Evolutionary conservation across 805 yeast species (phyloP), one percentile per base, ranked within the genome.

Genomic region (Lachancea nothofagi): DNA sequence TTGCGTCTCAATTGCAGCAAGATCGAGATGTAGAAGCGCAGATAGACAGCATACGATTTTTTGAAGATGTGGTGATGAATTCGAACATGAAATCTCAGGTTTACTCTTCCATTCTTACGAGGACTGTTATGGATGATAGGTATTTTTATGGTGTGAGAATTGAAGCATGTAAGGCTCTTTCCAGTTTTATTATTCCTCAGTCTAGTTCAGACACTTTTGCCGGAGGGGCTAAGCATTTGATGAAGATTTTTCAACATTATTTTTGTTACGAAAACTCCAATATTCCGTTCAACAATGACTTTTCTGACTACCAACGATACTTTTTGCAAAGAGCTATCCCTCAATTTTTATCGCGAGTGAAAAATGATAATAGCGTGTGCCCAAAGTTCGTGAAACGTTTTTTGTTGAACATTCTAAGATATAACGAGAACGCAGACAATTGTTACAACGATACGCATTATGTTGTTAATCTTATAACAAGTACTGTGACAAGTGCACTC

Each of bases 11-110:
- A 55, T 65, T 93, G 22, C 93, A 85, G 50, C 95, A 88, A 56
- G 99, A 93, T 62, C 67, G 96, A 46, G 99, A 93, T 55, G 94
- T 93, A 14, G 96, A 88, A 45, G 98, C 99, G 0, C 99, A 93
- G 54, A 63, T 78, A 30, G 96, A 87, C 39, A 87, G 96, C 7
- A 74, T 89, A 12, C 65, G 71, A 36, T 85, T 74, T 58, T 90
- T 86, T 60, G 79, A 83, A 6, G 75, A 71, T 15, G 64, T 66
- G 3, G 47, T 59, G 9, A 30, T 48, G 1, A 44, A 47, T 31
- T 45, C 51, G 5, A 71, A 70, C 37, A 72, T 75, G 40, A 84
- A 88, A 0, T 71, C 74, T 2, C 48, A 70, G 0, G 67, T 83
- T 4, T 83, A 87, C 55, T 85, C 95, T 6, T 78, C 95, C 0